Evolutionary conservation across 164 flowering plant species (phyloP).

Genomic region (Santalum album): DNA sequence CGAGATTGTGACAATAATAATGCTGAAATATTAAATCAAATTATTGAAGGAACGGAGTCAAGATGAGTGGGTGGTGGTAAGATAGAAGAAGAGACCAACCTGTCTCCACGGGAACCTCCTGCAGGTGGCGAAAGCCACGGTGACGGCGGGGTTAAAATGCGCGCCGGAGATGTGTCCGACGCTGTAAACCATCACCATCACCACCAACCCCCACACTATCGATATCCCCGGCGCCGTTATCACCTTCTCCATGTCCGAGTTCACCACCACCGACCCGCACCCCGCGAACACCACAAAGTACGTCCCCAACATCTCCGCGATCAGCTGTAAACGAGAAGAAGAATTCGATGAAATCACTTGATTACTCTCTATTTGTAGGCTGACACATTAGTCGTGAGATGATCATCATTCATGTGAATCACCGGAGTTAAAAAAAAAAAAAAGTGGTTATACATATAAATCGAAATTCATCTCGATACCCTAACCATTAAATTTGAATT

Average conservation of each 20-base stretch:
- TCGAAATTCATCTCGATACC: too few species aligned
- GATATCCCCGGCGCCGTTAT: conserved; percentile 44
- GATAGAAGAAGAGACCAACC: conserved; percentile 14
- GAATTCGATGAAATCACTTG: too few species aligned
- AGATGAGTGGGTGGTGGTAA: background rate
- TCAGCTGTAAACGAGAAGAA: conserved; percentile 24
- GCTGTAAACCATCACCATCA: conserved; percentile 54
- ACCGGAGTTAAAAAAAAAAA: too few species aligned
- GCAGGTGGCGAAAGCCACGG: conserved; percentile 51
- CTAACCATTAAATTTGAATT: too few species aligned
- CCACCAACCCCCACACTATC: conserved; percentile 49
- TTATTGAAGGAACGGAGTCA: too few species aligned
- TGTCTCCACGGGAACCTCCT: conserved; percentile 53
- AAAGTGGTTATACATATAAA: too few species aligned
- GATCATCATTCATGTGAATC: too few species aligned
- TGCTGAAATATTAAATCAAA: too few species aligned
- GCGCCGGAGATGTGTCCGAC: conserved; percentile 64
- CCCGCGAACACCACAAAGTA: conserved; percentile 58
- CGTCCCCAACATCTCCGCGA: conserved; percentile 56
- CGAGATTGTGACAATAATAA: too few species aligned
- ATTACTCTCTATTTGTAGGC: background rate
- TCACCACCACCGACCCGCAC: conserved; percentile 43
- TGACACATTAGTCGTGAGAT: background rate
- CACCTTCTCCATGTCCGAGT: conserved; percentile 21
- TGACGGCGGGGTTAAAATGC: conserved; percentile 57